A percentile compares a stretch with the other conserved stretches of the same genome.
phyloP scores from a whole-genome alignment of 2,329 filamentous ascomycete genomes.

The Stemphylium beticola region DNA sequence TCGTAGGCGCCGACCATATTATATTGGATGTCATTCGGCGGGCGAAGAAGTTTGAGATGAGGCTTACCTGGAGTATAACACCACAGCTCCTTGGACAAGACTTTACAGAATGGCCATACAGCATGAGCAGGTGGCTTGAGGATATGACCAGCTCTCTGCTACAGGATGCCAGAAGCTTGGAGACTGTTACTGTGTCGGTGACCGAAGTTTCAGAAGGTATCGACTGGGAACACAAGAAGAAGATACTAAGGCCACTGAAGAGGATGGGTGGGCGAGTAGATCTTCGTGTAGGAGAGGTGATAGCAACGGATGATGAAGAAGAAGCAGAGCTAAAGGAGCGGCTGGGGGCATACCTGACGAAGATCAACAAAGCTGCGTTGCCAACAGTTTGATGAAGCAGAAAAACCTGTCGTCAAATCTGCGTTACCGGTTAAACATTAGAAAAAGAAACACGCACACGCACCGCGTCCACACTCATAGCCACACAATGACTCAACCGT shows the following conservation, averaged over 20 bases:
- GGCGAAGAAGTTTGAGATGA: constrained; percentile 10
- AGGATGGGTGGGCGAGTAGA: constrained; percentile 7
- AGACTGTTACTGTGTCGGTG: background rate
- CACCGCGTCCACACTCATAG: too few species aligned
- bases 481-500: too few species aligned
- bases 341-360: background rate
- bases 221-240: constrained; percentile 12
- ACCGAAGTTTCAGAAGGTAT: background rate
- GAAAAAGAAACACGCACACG: too few species aligned
- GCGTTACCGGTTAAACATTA: too few species aligned
- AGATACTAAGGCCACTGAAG: constrained; percentile 14
- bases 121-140: constrained; percentile 14
- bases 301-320: background rate
- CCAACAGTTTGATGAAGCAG: too few species aligned
- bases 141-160: constrained; percentile 14
- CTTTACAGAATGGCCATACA: background rate
- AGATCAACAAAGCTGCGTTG: background rate
- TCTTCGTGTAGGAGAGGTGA: constrained; percentile 18
- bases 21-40: background rate
- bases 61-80: constrained; percentile 6
- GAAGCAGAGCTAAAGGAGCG: constrained; percentile 5
- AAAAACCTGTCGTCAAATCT: too few species aligned
- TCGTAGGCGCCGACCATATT: background rate
- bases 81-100: too few species aligned
- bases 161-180: constrained; percentile 9